These are phyloP conservation scores for Isatis tinctoria DNA, from an alignment of 345 rosid species.

Conservation along the genomic window DNA sequence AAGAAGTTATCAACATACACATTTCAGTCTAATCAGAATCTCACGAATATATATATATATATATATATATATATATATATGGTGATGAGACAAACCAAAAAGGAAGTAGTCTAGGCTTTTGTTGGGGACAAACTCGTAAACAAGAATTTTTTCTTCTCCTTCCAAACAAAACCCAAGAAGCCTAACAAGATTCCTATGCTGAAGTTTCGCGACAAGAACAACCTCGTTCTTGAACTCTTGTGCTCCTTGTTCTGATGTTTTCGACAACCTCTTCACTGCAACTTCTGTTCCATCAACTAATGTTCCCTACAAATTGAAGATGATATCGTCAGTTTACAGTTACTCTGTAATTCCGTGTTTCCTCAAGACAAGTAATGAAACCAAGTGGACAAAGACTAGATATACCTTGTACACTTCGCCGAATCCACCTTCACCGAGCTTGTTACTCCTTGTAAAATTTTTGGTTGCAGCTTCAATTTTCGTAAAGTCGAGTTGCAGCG, in stretches of 20 bases:
- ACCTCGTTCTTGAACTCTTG: constrained; percentile 14
- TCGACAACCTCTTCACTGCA: constrained; percentile 38
- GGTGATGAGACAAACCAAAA: neutral
- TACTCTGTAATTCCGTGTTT: neutral
- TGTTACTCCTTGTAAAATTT: constrained; percentile 33
- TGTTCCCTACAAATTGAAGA: neutral
- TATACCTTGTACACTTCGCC: constrained; percentile 37
- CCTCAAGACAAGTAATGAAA: neutral
- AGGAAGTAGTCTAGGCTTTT: neutral
- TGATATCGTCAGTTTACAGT: neutral
- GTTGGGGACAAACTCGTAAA: too few species aligned
- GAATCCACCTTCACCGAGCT: constrained; percentile 40
- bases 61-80: too few species aligned
- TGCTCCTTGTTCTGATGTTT: constrained; percentile 37
- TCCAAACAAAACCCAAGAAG: too few species aligned
- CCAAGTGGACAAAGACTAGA: neutral
- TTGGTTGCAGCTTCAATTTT: constrained; percentile 41
- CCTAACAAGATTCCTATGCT: too few species aligned
- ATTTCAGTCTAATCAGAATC: too few species aligned
- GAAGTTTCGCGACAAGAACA: constrained; percentile 35
- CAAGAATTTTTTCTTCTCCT: too few species aligned
- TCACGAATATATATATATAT: too few species aligned
- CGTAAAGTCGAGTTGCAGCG: constrained; percentile 38
- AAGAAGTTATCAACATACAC: neutral
- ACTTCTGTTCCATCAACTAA: neutral